Evolutionary conservation across 2,329 filamentous ascomycete species (phyloP).

Genomic region (Penicillium griseofulvum): DNA sequence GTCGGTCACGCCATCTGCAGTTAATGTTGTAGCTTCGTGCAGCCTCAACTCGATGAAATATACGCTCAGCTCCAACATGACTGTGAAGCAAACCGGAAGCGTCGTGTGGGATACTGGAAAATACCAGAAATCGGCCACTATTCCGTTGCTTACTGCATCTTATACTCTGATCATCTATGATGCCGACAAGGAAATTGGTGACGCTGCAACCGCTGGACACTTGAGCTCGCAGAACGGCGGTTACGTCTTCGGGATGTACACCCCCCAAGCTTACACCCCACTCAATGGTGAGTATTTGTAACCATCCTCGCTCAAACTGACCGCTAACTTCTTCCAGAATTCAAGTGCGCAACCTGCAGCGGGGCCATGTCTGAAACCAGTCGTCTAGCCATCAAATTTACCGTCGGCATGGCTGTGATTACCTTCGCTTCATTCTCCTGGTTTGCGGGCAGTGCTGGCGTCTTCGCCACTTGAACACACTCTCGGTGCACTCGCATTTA

Average conservation of each 20-base stretch:
- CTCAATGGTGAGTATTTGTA: slow-evolving; percentile 45
- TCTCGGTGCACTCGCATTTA: not conserved
- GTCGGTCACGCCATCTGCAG: slow-evolving; percentile 54
- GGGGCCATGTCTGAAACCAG: slow-evolving; percentile 53
- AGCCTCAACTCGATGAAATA: slow-evolving; percentile 58
- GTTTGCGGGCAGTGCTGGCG: slow-evolving; percentile 46
- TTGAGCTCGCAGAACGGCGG: slow-evolving; percentile 51
- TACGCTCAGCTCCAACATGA: slow-evolving; percentile 61
- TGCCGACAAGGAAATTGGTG: slow-evolving; percentile 51
- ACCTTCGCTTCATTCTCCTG: slow-evolving; percentile 59
- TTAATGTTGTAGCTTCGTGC: slow-evolving; percentile 64
- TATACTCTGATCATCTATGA: slow-evolving; percentile 66
- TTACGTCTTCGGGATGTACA: slow-evolving; percentile 64
- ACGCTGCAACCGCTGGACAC: slow-evolving; percentile 55
- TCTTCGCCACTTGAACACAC: slow-evolving; percentile 27
- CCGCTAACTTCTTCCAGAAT: slow-evolving; percentile 42
- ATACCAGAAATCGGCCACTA: slow-evolving; percentile 50
- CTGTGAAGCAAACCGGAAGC: slow-evolving; percentile 50
- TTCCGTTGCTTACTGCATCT: slow-evolving; percentile 56
- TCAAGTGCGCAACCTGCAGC: slow-evolving; percentile 58
- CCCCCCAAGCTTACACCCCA: slow-evolving; percentile 51
- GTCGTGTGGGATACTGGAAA: slow-evolving; percentile 61
- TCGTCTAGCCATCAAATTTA: slow-evolving; percentile 55
- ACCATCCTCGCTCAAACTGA: not conserved
- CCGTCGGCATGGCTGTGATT: slow-evolving; percentile 55